Percentiles rank a stretch among this genome's conserved stretches.
These are phyloP conservation scores for Ganoderma boninense DNA, from an alignment of 1,284 basidiomycete species.

Conservation along the genomic window DNA sequence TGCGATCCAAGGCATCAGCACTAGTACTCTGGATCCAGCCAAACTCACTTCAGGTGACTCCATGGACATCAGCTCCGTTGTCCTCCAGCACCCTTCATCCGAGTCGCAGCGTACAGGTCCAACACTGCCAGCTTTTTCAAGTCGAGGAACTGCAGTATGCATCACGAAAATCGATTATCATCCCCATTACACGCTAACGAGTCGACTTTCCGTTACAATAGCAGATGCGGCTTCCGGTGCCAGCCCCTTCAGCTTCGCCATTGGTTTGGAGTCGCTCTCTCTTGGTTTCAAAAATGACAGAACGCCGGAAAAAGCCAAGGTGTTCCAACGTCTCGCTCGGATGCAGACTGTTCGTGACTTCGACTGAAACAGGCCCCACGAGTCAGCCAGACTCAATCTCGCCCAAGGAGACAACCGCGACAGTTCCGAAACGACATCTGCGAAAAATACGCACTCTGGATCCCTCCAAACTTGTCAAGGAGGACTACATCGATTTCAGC, in stretches of 20 bases:
- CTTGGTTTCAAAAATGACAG: background rate
- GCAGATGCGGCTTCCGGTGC: background rate
- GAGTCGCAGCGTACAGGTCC: too few relatives aligned
- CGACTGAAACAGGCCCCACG: too few relatives aligned
- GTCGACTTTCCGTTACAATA: background rate
- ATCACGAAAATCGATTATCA: too few relatives aligned
- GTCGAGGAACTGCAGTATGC: too few relatives aligned
- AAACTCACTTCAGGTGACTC: constrained; percentile 38
- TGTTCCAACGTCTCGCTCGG: background rate
- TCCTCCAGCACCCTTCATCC: background rate
- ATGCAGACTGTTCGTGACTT: background rate
- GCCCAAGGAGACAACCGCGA: too few relatives aligned
- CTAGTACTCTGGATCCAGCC: constrained; percentile 33
- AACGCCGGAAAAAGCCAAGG: background rate
- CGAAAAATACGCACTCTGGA: constrained; percentile 30
- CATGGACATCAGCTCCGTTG: constrained; percentile 25
- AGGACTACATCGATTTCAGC: constrained; percentile 35
- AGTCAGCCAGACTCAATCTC: too few relatives aligned
- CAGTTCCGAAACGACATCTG: too few relatives aligned
- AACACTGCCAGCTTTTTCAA: too few relatives aligned
- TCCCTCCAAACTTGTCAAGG: constrained; percentile 34
- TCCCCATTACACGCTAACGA: too few relatives aligned
- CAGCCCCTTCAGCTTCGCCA: background rate
- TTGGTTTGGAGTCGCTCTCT: background rate
- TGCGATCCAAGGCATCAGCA: constrained; percentile 16